Conservation (phyloP, 169 alveolate species). For the Plasmodium relictum region DNA sequence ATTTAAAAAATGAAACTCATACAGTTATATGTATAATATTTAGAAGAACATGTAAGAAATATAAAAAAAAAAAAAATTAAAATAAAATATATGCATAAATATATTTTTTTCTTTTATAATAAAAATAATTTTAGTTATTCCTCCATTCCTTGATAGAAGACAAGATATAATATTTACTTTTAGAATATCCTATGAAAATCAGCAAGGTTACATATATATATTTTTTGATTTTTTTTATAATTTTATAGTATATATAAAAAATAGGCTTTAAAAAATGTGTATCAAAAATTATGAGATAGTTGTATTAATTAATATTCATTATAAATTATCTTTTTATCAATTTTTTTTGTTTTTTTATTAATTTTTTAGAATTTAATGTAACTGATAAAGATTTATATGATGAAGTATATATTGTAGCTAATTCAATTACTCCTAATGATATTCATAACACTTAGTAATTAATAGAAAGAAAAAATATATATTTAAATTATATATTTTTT, state of each 20-base stretch:
- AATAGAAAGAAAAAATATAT: no score
- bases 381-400: constrained; percentile 37
- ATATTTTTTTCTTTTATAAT: not conserved
- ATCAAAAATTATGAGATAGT: no score
- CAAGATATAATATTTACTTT: constrained; percentile 57
- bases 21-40: constrained; percentile 55
- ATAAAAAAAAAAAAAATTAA: not conserved
- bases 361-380: constrained; percentile 33
- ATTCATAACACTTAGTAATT: constrained; percentile 37
- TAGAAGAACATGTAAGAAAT: constrained; percentile 52
- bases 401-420: constrained; percentile 68
- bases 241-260: no score
- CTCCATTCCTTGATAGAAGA: constrained; percentile 52
- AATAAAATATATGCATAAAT: not conserved
- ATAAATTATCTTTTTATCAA: no score
- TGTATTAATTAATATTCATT: no score
- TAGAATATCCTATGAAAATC: constrained; percentile 52
- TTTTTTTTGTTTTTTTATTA: not conserved
- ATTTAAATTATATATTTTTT: no score
- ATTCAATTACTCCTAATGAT: constrained; percentile 59
- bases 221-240: no score
- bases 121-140: constrained; percentile 28
- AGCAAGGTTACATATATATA: constrained; percentile 32
- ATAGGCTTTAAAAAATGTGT: no score
- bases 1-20: constrained; percentile 59